Evolutionary conservation across 2,329 filamentous ascomycete species (phyloP).

Genomic region (Colletotrichum coccodes): DNA sequence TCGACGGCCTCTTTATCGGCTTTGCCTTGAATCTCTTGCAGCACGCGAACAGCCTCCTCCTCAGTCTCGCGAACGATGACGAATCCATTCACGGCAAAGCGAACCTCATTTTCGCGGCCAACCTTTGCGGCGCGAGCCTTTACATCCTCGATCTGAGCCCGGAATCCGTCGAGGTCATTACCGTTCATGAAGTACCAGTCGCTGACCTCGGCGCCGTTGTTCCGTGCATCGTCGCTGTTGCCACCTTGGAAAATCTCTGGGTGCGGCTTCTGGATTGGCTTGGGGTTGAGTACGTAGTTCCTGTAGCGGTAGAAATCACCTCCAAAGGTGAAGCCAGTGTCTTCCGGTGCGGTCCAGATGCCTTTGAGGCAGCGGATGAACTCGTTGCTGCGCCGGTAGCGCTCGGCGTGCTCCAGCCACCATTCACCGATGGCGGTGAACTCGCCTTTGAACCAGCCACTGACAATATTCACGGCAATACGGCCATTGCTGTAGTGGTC

Average conservation of each 20-base stretch:
- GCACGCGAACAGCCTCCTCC: constrained; percentile 57
- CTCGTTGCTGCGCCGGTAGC: constrained; percentile 59
- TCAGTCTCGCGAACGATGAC: constrained; percentile 61
- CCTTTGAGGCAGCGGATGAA: constrained; percentile 62
- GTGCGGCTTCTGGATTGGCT: constrained; percentile 58
- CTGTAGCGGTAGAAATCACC: constrained; percentile 65
- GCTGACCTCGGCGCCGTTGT: constrained; percentile 57
- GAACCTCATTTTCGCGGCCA: constrained; percentile 51
- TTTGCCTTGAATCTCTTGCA: constrained; percentile 63
- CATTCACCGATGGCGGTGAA: constrained; percentile 62
- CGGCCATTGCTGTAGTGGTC: constrained; percentile 62
- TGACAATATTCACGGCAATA: constrained; percentile 62
- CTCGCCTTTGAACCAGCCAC: constrained; percentile 63
- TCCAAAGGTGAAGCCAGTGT: constrained; percentile 58
- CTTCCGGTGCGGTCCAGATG: constrained; percentile 55
- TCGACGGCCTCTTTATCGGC: constrained; percentile 60
- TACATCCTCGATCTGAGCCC: constrained; percentile 59
- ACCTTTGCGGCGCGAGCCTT: constrained; percentile 54
- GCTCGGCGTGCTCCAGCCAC: constrained; percentile 64
- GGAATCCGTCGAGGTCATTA: constrained; percentile 63
- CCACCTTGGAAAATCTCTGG: constrained; percentile 65
- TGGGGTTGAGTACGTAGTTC: constrained; percentile 59
- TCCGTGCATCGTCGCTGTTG: constrained; percentile 59
- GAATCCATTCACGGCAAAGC: constrained; percentile 61
- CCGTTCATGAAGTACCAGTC: constrained; percentile 68